Evolutionary conservation across 768 basidiomycete genomes (phyloP).

Genomic region (Lentinula boryana): DNA sequence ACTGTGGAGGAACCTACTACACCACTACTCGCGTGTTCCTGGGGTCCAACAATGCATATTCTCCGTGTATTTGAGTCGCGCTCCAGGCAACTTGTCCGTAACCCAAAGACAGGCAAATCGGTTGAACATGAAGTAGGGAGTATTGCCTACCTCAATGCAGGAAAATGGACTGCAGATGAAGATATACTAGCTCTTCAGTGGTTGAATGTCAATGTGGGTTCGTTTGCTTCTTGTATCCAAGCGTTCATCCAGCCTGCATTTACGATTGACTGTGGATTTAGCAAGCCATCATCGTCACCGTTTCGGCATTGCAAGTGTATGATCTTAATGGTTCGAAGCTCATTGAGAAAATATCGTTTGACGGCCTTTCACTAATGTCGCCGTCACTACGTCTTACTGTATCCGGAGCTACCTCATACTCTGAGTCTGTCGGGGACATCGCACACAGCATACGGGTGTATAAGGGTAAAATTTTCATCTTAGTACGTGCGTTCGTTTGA

Average conservation of each 20-base stretch:
- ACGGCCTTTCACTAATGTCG: conserved; percentile 50
- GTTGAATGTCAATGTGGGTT: conserved; percentile 83
- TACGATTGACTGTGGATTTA: conserved; percentile 20
- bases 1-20: conserved; percentile 21
- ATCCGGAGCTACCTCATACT: conserved; percentile 40
- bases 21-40: conserved; percentile 79
- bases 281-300: conserved; percentile 68
- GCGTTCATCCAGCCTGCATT: background rate
- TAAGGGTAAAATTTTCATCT: conserved; percentile 85
- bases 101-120: conserved; percentile 54
- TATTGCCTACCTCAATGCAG: conserved; percentile 56
- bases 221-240: conserved; percentile 15
- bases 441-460: conserved; percentile 73
- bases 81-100: conserved; percentile 41
- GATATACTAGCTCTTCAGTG: conserved; percentile 76
- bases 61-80: conserved; percentile 61
- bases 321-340: conserved; percentile 52
- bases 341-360: conserved; percentile 58
- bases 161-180: conserved; percentile 54
- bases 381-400: conserved; percentile 42
- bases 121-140: conserved; percentile 57
- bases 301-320: conserved; percentile 56
- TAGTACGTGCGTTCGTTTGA: conserved; percentile 49
- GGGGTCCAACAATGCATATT: conserved; percentile 67
- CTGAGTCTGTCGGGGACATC: conserved; percentile 46